Percentiles rank a stretch among this genome's conserved stretches.
Evolutionary conservation across 352 stramenopile genomes (phyloP).

Genomic region (Blastocystis hominis): DNA sequence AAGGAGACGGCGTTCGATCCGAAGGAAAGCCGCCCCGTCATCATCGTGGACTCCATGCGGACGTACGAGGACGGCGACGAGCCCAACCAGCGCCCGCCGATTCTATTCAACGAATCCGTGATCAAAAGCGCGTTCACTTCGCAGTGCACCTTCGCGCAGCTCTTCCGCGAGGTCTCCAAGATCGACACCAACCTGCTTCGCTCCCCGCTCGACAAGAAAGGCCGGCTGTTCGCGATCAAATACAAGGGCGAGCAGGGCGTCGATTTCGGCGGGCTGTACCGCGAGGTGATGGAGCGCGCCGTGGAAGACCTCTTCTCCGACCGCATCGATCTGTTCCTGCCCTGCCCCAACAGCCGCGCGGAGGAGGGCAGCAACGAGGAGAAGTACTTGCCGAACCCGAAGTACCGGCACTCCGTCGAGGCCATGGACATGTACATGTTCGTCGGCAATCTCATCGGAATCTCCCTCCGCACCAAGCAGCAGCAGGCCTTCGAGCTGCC

Average conservation of each 20-base stretch:
- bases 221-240: conserved; percentile 65
- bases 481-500: conserved; percentile 77
- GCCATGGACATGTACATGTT: conserved; percentile 71
- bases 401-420: conserved; percentile 60
- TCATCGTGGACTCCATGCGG: conserved; percentile 39
- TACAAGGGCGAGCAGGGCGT: conserved; percentile 66
- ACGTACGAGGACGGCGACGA: conserved; percentile 51
- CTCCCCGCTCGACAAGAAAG: conserved; percentile 62
- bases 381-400: conserved; percentile 78
- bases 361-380: conserved; percentile 76
- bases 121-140: conserved; percentile 59
- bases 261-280: conserved; percentile 67
- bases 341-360: conserved; percentile 75
- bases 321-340: conserved; percentile 71
- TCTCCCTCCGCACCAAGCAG: conserved; percentile 73
- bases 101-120: conserved; percentile 54
- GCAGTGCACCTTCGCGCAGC: conserved; percentile 83
- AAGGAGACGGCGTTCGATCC: conserved; percentile 48
- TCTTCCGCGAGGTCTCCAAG: conserved; percentile 76
- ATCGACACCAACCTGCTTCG: conserved; percentile 75
- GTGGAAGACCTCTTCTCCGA: conserved; percentile 66
- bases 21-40: conserved; percentile 46
- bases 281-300: conserved; percentile 65
- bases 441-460: conserved; percentile 79
- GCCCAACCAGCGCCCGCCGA: conserved; percentile 40